Base-by-base conservation (phyloP, 345 rosid genomes). In the Brassica carinata region DNA sequence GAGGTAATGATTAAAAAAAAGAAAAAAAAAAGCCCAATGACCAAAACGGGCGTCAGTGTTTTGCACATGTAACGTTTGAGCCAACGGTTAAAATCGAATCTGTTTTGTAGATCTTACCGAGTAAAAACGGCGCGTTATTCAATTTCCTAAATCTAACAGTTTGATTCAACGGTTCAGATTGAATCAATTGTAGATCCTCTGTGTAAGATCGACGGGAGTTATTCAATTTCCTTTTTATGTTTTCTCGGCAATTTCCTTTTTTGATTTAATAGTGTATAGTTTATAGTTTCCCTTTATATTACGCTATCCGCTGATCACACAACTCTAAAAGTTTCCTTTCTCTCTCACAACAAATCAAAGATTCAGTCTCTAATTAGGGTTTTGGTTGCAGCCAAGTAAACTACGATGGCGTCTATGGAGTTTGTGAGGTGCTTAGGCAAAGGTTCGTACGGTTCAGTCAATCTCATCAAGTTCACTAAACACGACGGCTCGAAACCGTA, bases 391-490 rank as follows among this genome's bases (percentile, higher is more conserved):
- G 45, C 64, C 11, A 34, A 14, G 65, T 33, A 59, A 57, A 48
- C 17, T 14, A 48, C 4, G 7, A 48, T 14, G 57, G 7, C 7
- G 57, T 48, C 17, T 1, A 19, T 78, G 81, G 81, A 71, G 82
- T 64, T 78, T 65, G 2, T 78, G 17, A 72, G 72, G 51, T 0
- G 38, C 48, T 55, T 78, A 26, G 82, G 77, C 4, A 65, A 72
- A 38, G 77, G 67, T 11, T 72, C 82, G 6, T 79, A 8, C 43
- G 77, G 82, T 59, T 59, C 64, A 4, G 82, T 79, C 13, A 19
- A 72, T 40, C 77, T 79, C 73, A 18, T 79, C 17, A 72, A 1
- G 45, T 2, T 34, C 64, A 23, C 31, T 59, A 59, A 59, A 8
- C 64, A 11, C 0, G 64, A 59, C 14, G 64, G 64, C n/a, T 23